Evolutionary conservation across 2,329 filamentous ascomycete genomes (phyloP), one percentile per base, ranked within the genome.

Genomic region (Pezicula carpinea): DNA sequence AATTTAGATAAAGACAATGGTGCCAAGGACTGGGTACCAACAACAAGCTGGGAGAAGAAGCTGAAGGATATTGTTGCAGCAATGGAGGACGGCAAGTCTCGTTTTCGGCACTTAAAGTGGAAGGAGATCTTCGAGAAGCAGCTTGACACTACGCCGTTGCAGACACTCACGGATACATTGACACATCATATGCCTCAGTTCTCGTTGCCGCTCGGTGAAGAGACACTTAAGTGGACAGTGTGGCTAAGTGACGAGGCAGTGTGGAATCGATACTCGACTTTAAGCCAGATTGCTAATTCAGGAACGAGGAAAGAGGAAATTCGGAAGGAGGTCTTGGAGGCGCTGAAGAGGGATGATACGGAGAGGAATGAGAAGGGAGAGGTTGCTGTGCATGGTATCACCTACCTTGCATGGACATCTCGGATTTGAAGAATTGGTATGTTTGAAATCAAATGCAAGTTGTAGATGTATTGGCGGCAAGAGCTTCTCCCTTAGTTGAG

Each of bases 31-130:
- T 84, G 82, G 76, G 61, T 68, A 5, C 69, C 80, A 0, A 69
- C 70, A 8, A 80, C 79, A 0, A 51, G 67, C 5, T 89, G 84
- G 82, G 83, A 86, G 56, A 64, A 75, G 42, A 69, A 69, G 35
- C 65, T 88, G 40, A 82, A 83, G 53, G 73, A 82, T 40, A 73
- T 83, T 44, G 73, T 83, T 48, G 72, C 70, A 54, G 68, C 76
- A 2, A 62, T 72, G 19, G 69, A 77, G 23, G 83, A 87, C 63
- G 73, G 75, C 1, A 69, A 79, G 43, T 75, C 79, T 21, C 78
- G 85, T 13, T 89, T 88, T 66, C 76, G 85, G 43, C 73, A 89
- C 60, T 56, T 72, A 54, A 64, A 74, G 58, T 89, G 85, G 86
- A 74, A 74, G 52, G 61, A 76, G 13, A 75, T 84, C 2, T 88